Evolutionary conservation across 2,329 filamentous ascomycete species (phyloP).

Genomic region (Xylaria sp.): DNA sequence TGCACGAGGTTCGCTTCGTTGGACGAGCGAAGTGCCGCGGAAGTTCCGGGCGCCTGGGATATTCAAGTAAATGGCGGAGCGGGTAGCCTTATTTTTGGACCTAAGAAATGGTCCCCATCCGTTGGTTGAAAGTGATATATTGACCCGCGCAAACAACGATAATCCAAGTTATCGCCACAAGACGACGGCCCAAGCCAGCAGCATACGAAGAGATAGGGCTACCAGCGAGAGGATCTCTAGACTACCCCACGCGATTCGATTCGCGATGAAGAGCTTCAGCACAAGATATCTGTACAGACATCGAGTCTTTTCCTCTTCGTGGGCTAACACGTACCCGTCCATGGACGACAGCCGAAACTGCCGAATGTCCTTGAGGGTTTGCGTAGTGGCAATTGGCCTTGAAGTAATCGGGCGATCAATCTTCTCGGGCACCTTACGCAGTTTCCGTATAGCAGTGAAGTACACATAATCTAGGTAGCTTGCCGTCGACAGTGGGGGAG

Average conservation of each 20-base stretch:
- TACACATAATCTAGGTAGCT: slow-evolving; percentile 52
- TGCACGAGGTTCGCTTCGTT: slow-evolving; percentile 7
- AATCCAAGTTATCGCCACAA: slow-evolving; percentile 14
- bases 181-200: slow-evolving; percentile 48
- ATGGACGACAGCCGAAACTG: slow-evolving; percentile 61
- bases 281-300: slow-evolving; percentile 53
- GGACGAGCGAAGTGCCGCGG: neutral
- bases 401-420: slow-evolving; percentile 57
- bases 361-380: slow-evolving; percentile 54
- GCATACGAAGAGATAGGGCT: slow-evolving; percentile 48
- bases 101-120: neutral
- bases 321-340: slow-evolving; percentile 59
- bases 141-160: neutral
- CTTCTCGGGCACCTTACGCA: slow-evolving; percentile 55
- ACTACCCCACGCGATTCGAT: slow-evolving; percentile 53
- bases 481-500: slow-evolving; percentile 50
- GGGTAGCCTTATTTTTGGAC: slow-evolving; percentile 9
- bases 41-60: slow-evolving; percentile 12
- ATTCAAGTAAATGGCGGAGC: slow-evolving; percentile 23
- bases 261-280: slow-evolving; percentile 56
- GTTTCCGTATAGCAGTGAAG: slow-evolving; percentile 57
- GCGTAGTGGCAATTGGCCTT: slow-evolving; percentile 39
- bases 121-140: neutral
- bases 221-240: slow-evolving; percentile 49
- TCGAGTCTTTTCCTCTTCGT: slow-evolving; percentile 45